Evolutionary conservation across 768 basidiomycete species (phyloP).

Genomic region (Cubamyces sp.): DNA sequence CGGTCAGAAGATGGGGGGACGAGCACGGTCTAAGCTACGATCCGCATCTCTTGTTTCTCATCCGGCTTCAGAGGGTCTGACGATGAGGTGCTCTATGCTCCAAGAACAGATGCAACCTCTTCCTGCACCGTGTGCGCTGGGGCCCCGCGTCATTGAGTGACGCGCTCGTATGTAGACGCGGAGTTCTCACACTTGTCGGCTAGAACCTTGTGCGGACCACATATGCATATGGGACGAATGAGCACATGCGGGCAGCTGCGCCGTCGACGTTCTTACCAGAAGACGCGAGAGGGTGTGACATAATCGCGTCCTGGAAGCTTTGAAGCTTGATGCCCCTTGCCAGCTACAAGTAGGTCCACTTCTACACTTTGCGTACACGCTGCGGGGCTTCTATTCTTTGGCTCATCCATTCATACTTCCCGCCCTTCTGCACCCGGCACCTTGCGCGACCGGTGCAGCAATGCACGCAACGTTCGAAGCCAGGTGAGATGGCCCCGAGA

Average conservation of each 20-base stretch:
- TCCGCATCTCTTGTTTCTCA: background rate
- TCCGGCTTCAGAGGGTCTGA: constrained; percentile 4
- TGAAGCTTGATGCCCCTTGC: constrained; percentile 5
- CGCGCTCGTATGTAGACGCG: constrained; percentile 11
- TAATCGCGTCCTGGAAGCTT: background rate
- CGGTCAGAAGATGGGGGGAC: background rate
- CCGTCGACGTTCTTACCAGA: background rate
- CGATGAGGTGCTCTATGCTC: background rate
- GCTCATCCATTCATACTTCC: constrained; percentile 8
- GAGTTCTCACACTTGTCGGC: background rate
- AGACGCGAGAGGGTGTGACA: background rate
- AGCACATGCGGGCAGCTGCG: background rate
- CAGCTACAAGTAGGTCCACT: constrained; percentile 7
- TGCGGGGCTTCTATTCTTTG: constrained; percentile 10
- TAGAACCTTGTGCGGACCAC: too few relatives aligned
- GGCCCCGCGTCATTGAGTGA: constrained; percentile 4
- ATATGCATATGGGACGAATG: background rate
- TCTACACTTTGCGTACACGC: background rate
- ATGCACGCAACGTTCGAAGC: background rate
- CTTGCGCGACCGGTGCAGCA: background rate
- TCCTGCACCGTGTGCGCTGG: background rate
- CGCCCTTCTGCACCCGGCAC: background rate
- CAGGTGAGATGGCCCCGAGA: too few relatives aligned
- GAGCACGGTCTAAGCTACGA: constrained; percentile 12
- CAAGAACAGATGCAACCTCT: constrained; percentile 8